Percentiles rank a stretch among this genome's conserved stretches.
Conservation (phyloP, 768 basidiomycete genomes). For the Xerocomus brunneocitrinus region DNA sequence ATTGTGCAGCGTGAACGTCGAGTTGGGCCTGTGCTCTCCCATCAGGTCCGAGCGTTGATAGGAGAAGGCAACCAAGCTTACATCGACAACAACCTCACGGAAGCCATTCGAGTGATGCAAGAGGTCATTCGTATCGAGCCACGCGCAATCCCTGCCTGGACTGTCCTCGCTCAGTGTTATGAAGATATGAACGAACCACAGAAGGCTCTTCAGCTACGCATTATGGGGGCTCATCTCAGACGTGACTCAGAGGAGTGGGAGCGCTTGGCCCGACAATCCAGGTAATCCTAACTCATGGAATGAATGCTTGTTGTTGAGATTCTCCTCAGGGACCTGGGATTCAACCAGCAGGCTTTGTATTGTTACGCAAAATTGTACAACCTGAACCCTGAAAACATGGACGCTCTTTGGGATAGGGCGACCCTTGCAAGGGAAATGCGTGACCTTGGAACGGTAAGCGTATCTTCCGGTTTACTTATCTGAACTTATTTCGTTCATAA, state of each 20-base stretch:
- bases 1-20: slow-evolving; percentile 36
- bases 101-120: slow-evolving; percentile 76
- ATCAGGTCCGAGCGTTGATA: slow-evolving; percentile 67
- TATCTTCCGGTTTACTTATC: background rate
- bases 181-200: slow-evolving; percentile 63
- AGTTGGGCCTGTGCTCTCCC: slow-evolving; percentile 58
- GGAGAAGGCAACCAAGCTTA: slow-evolving; percentile 88
- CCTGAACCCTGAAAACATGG: slow-evolving; percentile 75
- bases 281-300: slow-evolving; percentile 40
- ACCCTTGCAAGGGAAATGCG: slow-evolving; percentile 72
- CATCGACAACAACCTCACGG: slow-evolving; percentile 59
- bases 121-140: slow-evolving; percentile 95
- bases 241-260: slow-evolving; percentile 89
- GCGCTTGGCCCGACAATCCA: slow-evolving; percentile 67
- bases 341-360: slow-evolving; percentile 83
- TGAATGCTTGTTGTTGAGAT: slow-evolving; percentile 40
- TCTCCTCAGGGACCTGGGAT: slow-evolving; percentile 55
- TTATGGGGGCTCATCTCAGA: slow-evolving; percentile 87
- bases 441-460: slow-evolving; percentile 58
- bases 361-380: slow-evolving; percentile 83
- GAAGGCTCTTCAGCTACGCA: slow-evolving; percentile 74
- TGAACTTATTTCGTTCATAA: background rate
- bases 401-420: slow-evolving; percentile 88
- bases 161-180: slow-evolving; percentile 81
- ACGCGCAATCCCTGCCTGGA: slow-evolving; percentile 78